Evolutionary conservation across 139 green algal genomes (phyloP).

Genomic region (Micractinium sp.): DNA sequence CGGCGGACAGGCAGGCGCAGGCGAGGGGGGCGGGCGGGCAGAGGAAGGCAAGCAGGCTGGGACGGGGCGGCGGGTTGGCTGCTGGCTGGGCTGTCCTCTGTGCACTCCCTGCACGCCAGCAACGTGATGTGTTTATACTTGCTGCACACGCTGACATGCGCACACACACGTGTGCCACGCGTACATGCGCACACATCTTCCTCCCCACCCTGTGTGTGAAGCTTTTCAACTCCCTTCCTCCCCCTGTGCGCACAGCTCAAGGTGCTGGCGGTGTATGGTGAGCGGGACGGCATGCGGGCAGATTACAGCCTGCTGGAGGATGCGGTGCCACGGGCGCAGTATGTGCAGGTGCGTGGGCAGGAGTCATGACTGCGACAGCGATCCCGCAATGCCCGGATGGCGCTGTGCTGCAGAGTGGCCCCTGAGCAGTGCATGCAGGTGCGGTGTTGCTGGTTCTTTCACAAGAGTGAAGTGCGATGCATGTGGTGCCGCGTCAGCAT

Average conservation of each 20-base stretch:
- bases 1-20: background rate
- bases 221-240: background rate
- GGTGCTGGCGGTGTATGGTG: constrained; percentile 31
- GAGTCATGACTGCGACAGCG: background rate
- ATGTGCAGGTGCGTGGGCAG: constrained; percentile 9
- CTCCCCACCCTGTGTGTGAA: background rate
- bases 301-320: constrained; percentile 30
- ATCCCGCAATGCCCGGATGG: background rate
- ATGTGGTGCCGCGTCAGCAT: too few relatives aligned
- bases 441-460: too few relatives aligned
- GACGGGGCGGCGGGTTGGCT: background rate
- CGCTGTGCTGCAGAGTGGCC: too few relatives aligned
- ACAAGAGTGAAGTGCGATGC: too few relatives aligned
- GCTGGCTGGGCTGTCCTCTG: too few relatives aligned
- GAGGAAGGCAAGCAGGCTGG: background rate
- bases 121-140: background rate
- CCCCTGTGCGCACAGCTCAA: constrained; percentile 8
- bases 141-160: background rate
- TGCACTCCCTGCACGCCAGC: background rate
- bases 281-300: constrained; percentile 21
- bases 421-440: background rate
- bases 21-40: background rate
- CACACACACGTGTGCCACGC: too few relatives aligned
- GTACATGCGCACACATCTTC: background rate
- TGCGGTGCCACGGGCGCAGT: background rate